These are phyloP conservation scores for Malassezia restricta DNA, from an alignment of 1,284 basidiomycete genomes.

Conservation along the genomic window DNA sequence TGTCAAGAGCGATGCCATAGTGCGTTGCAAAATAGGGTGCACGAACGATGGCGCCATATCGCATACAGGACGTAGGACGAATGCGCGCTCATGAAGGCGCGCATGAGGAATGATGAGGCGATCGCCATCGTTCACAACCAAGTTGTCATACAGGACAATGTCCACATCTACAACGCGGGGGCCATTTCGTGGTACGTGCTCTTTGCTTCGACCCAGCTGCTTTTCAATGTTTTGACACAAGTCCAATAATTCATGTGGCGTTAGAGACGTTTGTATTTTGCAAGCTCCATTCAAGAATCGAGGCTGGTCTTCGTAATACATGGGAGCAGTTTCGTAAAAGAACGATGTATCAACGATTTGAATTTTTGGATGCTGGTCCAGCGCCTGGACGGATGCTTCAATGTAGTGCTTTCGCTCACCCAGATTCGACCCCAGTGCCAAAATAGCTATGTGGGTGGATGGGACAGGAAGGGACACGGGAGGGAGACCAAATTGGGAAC, in stretches of 20 bases:
- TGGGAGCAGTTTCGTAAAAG: conserved; percentile 83
- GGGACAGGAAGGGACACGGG: background rate
- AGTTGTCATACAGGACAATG: conserved; percentile 65
- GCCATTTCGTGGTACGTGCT: conserved; percentile 60
- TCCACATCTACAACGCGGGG: conserved; percentile 86
- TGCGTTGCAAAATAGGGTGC: conserved; percentile 32
- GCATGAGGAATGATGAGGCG: conserved; percentile 74
- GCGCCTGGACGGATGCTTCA: conserved; percentile 58
- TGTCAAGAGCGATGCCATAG: conserved; percentile 22
- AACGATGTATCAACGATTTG: conserved; percentile 64
- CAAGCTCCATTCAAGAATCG: conserved; percentile 82
- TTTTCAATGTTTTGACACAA: conserved; percentile 65
- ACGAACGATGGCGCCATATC: conserved; percentile 51
- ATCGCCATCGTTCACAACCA: conserved; percentile 55
- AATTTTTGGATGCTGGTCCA: conserved; percentile 43
- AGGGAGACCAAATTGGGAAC: conserved; percentile 36
- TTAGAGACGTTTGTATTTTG: conserved; percentile 64
- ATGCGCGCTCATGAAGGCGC: conserved; percentile 69
- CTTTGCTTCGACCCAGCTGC: conserved; percentile 66
- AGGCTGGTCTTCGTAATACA: conserved; percentile 88
- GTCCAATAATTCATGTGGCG: conserved; percentile 56
- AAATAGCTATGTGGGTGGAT: conserved; percentile 49
- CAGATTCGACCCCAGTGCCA: conserved; percentile 81
- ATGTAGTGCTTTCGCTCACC: conserved; percentile 79
- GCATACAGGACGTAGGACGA: conserved; percentile 72